Percentiles rank a stretch among this genome's conserved stretches.
phyloP scores from a whole-genome alignment of 2,329 filamentous ascomycete species.

The Fusarium sp. region DNA sequence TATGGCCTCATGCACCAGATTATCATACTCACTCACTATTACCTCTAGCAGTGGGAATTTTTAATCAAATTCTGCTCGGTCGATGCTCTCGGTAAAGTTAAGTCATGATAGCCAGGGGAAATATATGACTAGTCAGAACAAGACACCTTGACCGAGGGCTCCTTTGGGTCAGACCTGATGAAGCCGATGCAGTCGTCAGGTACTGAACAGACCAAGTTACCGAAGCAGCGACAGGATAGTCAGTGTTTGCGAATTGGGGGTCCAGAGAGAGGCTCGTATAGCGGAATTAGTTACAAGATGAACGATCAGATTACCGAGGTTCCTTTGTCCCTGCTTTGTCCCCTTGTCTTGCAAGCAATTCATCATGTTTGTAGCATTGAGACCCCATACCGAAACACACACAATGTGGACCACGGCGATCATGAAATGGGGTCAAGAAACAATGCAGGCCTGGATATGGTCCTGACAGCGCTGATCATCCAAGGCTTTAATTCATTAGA shows the following conservation, averaged over 20 bases:
- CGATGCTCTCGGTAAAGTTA: slow-evolving; percentile 34
- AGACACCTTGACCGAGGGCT: slow-evolving; percentile 26
- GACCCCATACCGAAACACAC: neutral
- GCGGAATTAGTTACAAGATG: neutral
- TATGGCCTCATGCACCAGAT: slow-evolving; percentile 12
- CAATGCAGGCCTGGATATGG: slow-evolving; percentile 6
- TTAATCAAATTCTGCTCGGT: slow-evolving; percentile 28
- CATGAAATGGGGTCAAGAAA: slow-evolving; percentile 22
- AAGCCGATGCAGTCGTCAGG: neutral
- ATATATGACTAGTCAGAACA: slow-evolving; percentile 13
- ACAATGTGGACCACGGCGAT: slow-evolving; percentile 19
- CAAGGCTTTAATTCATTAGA: neutral
- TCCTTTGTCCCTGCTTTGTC: neutral
- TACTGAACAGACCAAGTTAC: neutral
- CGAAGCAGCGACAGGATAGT: neutral
- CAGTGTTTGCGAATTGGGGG: neutral
- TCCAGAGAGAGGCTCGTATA: neutral
- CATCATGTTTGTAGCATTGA: neutral
- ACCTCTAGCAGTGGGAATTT: slow-evolving; percentile 4
- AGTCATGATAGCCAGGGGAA: neutral
- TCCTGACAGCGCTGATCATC: slow-evolving; percentile 29
- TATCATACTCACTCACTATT: neutral
- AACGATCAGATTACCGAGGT: neutral
- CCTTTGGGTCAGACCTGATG: slow-evolving; percentile 12
- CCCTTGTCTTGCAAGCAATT: neutral